A percentile compares a stretch with the other conserved stretches of the same genome.
Evolutionary conservation across 176 grass and related monocot species (phyloP).

Genomic region (Microstegium vimineum): DNA sequence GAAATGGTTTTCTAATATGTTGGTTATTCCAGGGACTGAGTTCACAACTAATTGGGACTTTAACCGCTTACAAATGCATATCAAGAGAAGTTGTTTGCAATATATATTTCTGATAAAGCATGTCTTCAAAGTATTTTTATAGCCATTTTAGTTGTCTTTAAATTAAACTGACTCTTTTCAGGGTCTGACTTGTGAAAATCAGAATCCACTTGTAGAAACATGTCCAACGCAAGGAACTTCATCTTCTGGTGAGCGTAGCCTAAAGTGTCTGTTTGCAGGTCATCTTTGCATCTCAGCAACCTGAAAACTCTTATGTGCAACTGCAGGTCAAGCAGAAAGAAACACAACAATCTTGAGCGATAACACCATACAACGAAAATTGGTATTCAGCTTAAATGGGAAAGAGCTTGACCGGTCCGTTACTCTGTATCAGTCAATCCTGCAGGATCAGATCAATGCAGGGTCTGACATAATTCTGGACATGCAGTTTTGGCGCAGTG

Average conservation of each 20-base stretch:
- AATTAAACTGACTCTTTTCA: constrained; percentile 37
- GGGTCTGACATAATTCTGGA: constrained; percentile 81
- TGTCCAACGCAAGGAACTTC: constrained; percentile 25
- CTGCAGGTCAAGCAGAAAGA: constrained; percentile 37
- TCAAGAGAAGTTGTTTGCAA: background rate
- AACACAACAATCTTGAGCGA: constrained; percentile 6
- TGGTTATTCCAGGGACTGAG: background rate
- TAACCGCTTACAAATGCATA: background rate
- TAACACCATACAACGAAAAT: constrained; percentile 35
- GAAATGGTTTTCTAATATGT: background rate
- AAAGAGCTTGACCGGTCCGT: constrained; percentile 69
- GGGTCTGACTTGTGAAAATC: constrained; percentile 42
- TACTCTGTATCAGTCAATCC: constrained; percentile 88
- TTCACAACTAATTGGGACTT: background rate
- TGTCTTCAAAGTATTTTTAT: constrained; percentile 7
- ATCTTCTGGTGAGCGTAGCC: constrained; percentile 34
- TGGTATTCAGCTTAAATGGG: constrained; percentile 71
- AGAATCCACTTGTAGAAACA: constrained; percentile 33
- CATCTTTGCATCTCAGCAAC: background rate
- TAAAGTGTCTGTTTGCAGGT: constrained; percentile 6
- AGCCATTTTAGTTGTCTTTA: background rate
- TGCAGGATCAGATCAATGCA: constrained; percentile 64
- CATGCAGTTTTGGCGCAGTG: constrained; percentile 71
- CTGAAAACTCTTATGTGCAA: constrained; percentile 30
- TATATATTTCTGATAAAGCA: constrained; percentile 8